phyloP scores from a whole-genome alignment of 1,139 yeast species.

The Saccharomyces hybrid region DNA sequence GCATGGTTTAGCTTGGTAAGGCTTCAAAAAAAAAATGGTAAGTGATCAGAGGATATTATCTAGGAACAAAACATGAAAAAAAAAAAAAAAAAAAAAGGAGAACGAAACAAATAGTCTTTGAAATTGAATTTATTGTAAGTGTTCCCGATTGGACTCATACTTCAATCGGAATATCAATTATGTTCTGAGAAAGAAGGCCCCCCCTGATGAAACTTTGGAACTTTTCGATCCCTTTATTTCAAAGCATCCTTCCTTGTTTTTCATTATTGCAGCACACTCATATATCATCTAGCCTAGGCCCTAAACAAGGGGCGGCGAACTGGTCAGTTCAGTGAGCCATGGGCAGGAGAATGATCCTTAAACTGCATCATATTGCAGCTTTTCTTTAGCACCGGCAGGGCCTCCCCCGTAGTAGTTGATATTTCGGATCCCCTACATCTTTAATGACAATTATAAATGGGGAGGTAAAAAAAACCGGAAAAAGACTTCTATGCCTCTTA shows the following conservation, averaged over 20 bases:
- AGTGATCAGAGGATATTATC: too few species aligned
- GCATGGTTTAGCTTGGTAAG: too few species aligned
- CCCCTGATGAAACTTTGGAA: background rate
- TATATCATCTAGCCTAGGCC: background rate
- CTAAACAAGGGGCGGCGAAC: background rate
- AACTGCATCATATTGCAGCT: background rate
- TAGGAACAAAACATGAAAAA: background rate
- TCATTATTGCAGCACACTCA: background rate
- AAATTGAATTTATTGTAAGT: background rate
- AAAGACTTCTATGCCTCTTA: background rate
- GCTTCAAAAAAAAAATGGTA: background rate
- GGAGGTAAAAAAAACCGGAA: background rate
- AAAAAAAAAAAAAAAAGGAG: background rate
- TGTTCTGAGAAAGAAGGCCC: background rate
- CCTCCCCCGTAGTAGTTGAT: background rate
- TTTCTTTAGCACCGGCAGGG: background rate
- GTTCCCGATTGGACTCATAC: background rate
- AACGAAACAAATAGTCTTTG: background rate
- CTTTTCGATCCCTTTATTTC: background rate
- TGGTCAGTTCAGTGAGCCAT: background rate
- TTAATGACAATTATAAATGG: background rate
- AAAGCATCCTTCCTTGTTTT: background rate
- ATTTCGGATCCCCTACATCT: background rate
- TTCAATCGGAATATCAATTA: background rate
- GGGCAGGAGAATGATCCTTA: background rate